Evolutionary conservation across 371 early-diverging fungal species (phyloP).

Genomic region (Funneliformis caledonium): DNA sequence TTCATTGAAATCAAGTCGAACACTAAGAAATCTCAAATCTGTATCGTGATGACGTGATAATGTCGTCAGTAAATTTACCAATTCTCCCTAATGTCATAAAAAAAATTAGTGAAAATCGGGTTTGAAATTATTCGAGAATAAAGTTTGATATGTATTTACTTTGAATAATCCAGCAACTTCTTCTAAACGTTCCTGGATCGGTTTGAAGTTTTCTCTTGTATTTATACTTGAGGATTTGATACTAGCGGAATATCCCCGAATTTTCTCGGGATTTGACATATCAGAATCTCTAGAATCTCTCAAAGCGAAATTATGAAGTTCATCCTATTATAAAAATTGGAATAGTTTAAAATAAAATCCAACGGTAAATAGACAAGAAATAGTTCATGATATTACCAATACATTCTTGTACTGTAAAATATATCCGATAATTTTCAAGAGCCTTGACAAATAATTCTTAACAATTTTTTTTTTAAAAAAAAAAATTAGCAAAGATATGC

Average conservation of each 20-base stretch:
- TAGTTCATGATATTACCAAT: slow-evolving; percentile 33
- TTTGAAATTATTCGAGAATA: slow-evolving; percentile 12
- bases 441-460: slow-evolving; percentile 46
- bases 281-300: slow-evolving; percentile 42
- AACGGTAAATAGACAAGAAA: not conserved
- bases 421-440: slow-evolving; percentile 50
- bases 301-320: slow-evolving; percentile 53
- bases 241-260: not conserved
- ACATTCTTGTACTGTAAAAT: slow-evolving; percentile 45
- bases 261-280: not conserved
- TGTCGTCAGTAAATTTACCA: slow-evolving; percentile 57
- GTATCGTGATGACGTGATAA: slow-evolving; percentile 71
- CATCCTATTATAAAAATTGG: slow-evolving; percentile 44
- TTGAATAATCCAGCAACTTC: slow-evolving; percentile 49
- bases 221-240: not conserved
- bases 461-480: slow-evolving; percentile 26
- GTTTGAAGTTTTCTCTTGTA: not conserved
- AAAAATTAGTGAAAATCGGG: slow-evolving; percentile 44
- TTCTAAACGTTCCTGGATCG: slow-evolving; percentile 46
- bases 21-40: slow-evolving; percentile 67
- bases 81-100: slow-evolving; percentile 51
- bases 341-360: not conserved
- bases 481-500: not conserved
- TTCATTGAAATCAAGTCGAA: slow-evolving; percentile 84
- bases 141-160: slow-evolving; percentile 44